Evolutionary conservation across 1,284 basidiomycete genomes (phyloP), one percentile per base, ranked within the genome.

Genomic region (Ceratobasidium sp.): DNA sequence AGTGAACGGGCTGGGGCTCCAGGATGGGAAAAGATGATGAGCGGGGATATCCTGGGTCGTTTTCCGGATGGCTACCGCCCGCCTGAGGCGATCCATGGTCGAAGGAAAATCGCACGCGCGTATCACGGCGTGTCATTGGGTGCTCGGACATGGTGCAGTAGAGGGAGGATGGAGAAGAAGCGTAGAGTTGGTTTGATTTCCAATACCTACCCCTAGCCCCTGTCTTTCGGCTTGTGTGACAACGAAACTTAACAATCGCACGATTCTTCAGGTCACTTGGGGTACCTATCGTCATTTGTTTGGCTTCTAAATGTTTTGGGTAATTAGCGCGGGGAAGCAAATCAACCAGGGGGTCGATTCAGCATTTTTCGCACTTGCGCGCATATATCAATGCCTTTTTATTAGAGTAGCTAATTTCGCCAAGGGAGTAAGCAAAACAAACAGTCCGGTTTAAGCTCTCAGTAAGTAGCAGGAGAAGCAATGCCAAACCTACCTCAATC

Each of bases 91-190:
- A 12, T 27, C 41, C 57, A 64, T 54, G 57, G 38, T 74, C 70
- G 35, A 74, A n/a, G 35, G 70, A 74, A 27, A 74, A 74, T 10
- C 70, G 70, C 20, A 74, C 70, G n/a, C 70, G 70, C 44, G 70
- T 74, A 46, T 74, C 70, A 18, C 70, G 57, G 23, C 70, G 70
- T 27, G 70, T 12, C 44, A 64, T 48, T 27, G 41, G 70, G 23
- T 74, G 41, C 14, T 62, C 41, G 4, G 70, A 74, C 70, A 74
- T 74, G 33, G n/a, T 6, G 55, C 14, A 23, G 59, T 30, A 23
- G 35, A 50, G 57, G 70, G 46, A 3, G 70, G 50, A 48, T 7
- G 33, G 16, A 38, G 55, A 38, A 23, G 16, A 41, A 27, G 65
- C 8, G 3, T 14, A 50, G 48, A n/a, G 48, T 14, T n/a, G 3